Evolutionary conservation across 306 rosid species (phyloP).

Genomic region (Elaeagnus macrophylla): DNA sequence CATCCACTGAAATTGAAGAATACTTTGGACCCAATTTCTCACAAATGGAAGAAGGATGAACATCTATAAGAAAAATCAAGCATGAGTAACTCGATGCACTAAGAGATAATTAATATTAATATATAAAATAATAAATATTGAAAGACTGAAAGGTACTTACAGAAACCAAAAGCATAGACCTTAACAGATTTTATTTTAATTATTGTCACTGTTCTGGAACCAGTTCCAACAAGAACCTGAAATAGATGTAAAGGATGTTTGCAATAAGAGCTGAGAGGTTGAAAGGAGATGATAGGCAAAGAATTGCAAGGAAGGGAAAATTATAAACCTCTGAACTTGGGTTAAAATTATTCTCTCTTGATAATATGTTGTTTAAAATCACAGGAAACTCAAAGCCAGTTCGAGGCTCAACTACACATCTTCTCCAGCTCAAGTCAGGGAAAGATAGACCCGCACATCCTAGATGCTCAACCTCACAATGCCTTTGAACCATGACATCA

Average conservation of each 20-base stretch:
- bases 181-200: conserved; percentile 73
- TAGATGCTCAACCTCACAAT: conserved; percentile 47
- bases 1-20: conserved; percentile 57
- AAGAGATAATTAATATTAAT: conserved; percentile 8
- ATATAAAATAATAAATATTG: conserved; percentile 5
- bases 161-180: conserved; percentile 91
- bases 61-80: conserved; percentile 36
- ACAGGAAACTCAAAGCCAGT: conserved; percentile 90
- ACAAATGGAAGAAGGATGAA: conserved; percentile 72
- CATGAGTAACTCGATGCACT: conserved; percentile 4
- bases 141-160: conserved; percentile 48
- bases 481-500: conserved; percentile 41
- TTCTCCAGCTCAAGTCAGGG: conserved; percentile 41
- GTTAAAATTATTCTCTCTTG: conserved; percentile 38
- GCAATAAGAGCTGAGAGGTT: conserved; percentile 6
- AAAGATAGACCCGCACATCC: conserved; percentile 38
- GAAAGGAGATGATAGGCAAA: conserved; percentile 10
- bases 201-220: conserved; percentile 72
- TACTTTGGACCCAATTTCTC: conserved; percentile 87
- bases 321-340: conserved; percentile 60
- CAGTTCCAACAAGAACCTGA: conserved; percentile 95
- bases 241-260: conserved; percentile 10
- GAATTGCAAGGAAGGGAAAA: conserved; percentile 3
- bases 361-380: conserved; percentile 41
- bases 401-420: conserved; percentile 65